Evolutionary conservation across 2,329 filamentous ascomycete genomes (phyloP).

Genomic region (Penicillium hesseltinei): DNA sequence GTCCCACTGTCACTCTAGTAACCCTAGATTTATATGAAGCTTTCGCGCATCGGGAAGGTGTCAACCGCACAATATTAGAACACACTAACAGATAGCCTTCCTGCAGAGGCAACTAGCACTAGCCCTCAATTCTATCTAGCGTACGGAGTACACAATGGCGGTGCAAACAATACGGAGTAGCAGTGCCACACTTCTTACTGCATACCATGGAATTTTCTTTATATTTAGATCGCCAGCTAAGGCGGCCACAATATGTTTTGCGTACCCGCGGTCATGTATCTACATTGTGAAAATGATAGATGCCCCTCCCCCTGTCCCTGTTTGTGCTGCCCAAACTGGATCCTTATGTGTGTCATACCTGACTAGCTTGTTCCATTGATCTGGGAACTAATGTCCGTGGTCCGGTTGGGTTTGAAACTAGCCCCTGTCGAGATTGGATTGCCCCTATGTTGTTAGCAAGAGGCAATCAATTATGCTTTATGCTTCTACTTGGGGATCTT

Average conservation of each 20-base stretch:
- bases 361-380: not conserved
- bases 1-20: slow-evolving; percentile 5
- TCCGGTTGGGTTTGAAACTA: not conserved
- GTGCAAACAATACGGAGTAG: not conserved
- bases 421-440: not conserved
- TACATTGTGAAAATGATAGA: not conserved
- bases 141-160: not conserved
- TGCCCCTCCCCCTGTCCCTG: not conserved
- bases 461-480: not conserved
- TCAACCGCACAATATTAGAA: not conserved
- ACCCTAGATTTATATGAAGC: not conserved
- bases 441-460: slow-evolving; percentile 1
- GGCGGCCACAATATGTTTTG: not conserved
- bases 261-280: not conserved
- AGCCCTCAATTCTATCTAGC: not conserved
- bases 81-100: not conserved
- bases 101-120: not conserved
- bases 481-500: not conserved
- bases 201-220: not conserved
- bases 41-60: slow-evolving; percentile 9
- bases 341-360: not conserved
- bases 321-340: not conserved
- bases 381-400: slow-evolving; percentile 3
- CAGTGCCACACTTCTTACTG: not conserved
- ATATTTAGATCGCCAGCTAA: slow-evolving; percentile 8